Evolutionary conservation across 257 asterid genomes (phyloP).

Genomic region (Rehmannia glutinosa): DNA sequence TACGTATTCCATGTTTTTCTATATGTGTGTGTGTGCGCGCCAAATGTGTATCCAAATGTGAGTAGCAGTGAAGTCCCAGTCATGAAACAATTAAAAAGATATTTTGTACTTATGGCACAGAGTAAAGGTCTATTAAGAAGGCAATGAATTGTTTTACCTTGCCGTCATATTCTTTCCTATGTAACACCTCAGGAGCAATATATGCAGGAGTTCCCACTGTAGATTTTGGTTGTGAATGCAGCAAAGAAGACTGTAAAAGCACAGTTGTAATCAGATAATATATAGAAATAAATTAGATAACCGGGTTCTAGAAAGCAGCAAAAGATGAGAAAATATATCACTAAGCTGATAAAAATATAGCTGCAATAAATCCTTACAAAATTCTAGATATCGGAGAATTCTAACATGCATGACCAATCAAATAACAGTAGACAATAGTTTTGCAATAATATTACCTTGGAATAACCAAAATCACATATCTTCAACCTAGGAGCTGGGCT

Average conservation of each 20-base stretch:
- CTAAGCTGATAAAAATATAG: too few relatives aligned
- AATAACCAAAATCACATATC: conserved; percentile 39
- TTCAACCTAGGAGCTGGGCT: conserved; percentile 38
- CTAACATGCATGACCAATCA: too few relatives aligned
- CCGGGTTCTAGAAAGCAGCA: not conserved
- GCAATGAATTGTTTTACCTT: conserved; percentile 42
- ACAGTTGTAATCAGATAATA: conserved; percentile 13
- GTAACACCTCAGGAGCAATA: conserved; percentile 83
- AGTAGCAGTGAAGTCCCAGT: too few relatives aligned
- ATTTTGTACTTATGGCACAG: not conserved
- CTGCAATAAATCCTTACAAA: too few relatives aligned
- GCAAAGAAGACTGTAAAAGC: conserved; percentile 61
- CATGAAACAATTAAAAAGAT: not conserved
- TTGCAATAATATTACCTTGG: conserved; percentile 21
- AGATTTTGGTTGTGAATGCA: conserved; percentile 89
- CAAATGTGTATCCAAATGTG: too few relatives aligned
- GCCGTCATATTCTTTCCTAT: conserved; percentile 77
- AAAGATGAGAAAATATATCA: not conserved
- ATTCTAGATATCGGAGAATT: too few relatives aligned
- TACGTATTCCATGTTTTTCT: too few relatives aligned
- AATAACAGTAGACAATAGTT: not conserved
- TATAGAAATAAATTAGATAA: not conserved
- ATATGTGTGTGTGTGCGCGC: too few relatives aligned
- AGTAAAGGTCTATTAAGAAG: not conserved
- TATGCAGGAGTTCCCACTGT: conserved; percentile 91